These are phyloP conservation scores for Amauroascus verrucosus DNA, from an alignment of 2,329 filamentous ascomycete species.

Conservation along the genomic window DNA sequence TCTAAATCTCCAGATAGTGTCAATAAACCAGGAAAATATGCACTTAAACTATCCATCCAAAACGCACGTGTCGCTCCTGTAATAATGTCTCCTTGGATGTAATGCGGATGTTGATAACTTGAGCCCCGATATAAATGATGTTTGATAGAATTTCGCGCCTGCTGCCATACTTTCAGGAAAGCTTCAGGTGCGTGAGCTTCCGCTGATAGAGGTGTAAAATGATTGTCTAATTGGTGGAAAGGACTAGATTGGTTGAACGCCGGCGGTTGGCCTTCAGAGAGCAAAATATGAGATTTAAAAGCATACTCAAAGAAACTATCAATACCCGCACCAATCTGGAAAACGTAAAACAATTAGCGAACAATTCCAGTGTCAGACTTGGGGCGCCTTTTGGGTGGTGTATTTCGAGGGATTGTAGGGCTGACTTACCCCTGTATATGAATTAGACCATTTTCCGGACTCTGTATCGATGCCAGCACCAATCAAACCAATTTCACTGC, in stretches of 20 bases:
- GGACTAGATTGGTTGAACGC: slow-evolving; percentile 31
- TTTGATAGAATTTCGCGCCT: slow-evolving; percentile 77
- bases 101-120: slow-evolving; percentile 75
- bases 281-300: slow-evolving; percentile 80
- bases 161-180: slow-evolving; percentile 74
- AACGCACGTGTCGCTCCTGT: slow-evolving; percentile 81
- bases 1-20: slow-evolving; percentile 79
- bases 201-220: slow-evolving; percentile 53
- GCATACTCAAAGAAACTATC: slow-evolving; percentile 99
- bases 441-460: slow-evolving; percentile 75
- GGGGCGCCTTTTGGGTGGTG: neutral
- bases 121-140: slow-evolving; percentile 74
- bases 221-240: slow-evolving; percentile 48
- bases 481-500: slow-evolving; percentile 76
- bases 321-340: slow-evolving; percentile 75
- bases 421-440: slow-evolving; percentile 58
- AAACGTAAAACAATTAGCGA: slow-evolving; percentile 14
- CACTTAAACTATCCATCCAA: slow-evolving; percentile 93
- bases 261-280: slow-evolving; percentile 57
- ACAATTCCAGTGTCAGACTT: neutral
- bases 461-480: slow-evolving; percentile 90
- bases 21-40: slow-evolving; percentile 86
- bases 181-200: slow-evolving; percentile 62
- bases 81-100: slow-evolving; percentile 77
- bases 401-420: neutral